phyloP scores from a whole-genome alignment of 768 basidiomycete species.

The Panus rudis region DNA sequence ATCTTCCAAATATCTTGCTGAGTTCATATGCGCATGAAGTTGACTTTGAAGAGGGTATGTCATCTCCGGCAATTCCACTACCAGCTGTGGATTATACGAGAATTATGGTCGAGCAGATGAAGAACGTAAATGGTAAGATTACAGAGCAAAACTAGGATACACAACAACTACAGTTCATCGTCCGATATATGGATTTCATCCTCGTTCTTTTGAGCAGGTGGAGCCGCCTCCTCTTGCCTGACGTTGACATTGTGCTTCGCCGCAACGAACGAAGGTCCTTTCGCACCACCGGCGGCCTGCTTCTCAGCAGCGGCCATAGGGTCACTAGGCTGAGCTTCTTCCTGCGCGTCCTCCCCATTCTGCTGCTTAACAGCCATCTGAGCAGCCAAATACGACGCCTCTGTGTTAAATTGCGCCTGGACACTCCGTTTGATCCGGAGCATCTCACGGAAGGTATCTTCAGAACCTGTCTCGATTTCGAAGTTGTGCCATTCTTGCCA shows the following conservation, averaged over 20 bases:
- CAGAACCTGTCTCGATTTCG: conserved; percentile 97
- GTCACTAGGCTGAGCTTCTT: conserved; percentile 42
- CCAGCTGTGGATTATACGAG: conserved; percentile 1
- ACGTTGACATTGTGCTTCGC: conserved; percentile 46
- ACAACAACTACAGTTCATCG: conserved; percentile 42
- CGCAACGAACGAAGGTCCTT: conserved; percentile 70
- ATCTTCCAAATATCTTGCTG: conserved; percentile 3
- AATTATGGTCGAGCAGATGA: too few relatives aligned
- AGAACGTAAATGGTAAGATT: conserved; percentile 4
- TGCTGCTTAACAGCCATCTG: conserved; percentile 57
- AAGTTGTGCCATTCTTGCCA: conserved; percentile 97
- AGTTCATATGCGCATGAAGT: too few relatives aligned
- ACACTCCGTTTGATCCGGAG: conserved; percentile 95
- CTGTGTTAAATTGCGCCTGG: conserved; percentile 98
- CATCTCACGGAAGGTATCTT: conserved; percentile 97
- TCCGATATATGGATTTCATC: conserved; percentile 90
- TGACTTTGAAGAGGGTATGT: neutral
- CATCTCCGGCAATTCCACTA: conserved; percentile 3
- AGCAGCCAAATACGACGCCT: conserved; percentile 87
- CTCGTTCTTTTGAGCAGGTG: conserved; percentile 42
- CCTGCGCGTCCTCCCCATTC: conserved; percentile 30
- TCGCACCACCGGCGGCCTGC: conserved; percentile 44
- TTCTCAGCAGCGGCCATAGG: conserved; percentile 85
- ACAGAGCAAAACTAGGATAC: conserved; percentile 15
- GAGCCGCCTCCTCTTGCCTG: conserved; percentile 31